A percentile compares a stretch with the other conserved stretches of the same genome.
Conservation (phyloP, 768 basidiomycete species). For the Fibroporia radiculosa region DNA sequence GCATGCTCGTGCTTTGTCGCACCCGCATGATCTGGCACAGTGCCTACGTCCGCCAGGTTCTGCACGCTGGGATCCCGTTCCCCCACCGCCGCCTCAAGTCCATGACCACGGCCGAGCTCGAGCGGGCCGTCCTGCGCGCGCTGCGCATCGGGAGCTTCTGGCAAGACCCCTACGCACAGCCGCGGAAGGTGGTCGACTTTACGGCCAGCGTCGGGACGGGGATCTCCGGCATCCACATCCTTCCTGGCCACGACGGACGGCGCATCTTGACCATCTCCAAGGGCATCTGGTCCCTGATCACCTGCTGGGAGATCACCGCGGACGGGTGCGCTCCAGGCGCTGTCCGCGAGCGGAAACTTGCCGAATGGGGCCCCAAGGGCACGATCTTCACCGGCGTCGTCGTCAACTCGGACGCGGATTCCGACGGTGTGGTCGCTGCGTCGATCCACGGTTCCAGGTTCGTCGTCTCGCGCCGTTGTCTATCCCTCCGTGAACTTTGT, state of each 20-base stretch:
- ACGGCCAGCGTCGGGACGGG: conserved; percentile 29
- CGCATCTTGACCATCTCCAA: conserved; percentile 49
- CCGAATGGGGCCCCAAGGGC: conserved; percentile 43
- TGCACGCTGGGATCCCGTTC: conserved; percentile 44
- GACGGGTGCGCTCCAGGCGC: conserved; percentile 10
- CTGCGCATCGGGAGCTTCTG: conserved; percentile 43
- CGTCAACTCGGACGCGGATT: conserved; percentile 38
- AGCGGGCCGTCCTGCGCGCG: conserved; percentile 35
- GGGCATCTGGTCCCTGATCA: conserved; percentile 52
- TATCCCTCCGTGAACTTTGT: background rate
- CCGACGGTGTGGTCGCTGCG: conserved; percentile 43
- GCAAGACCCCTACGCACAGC: conserved; percentile 21
- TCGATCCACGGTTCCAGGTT: conserved; percentile 26
- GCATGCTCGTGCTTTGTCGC: conserved; percentile 35
- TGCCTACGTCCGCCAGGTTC: conserved; percentile 36
- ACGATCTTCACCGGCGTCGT: conserved; percentile 45
- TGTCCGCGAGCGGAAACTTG: conserved; percentile 12
- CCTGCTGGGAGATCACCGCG: conserved; percentile 40
- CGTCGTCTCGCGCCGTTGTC: background rate
- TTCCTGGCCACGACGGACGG: conserved; percentile 35
- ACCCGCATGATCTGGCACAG: conserved; percentile 52
- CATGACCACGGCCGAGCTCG: conserved; percentile 36
- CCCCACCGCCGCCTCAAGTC: conserved; percentile 27
- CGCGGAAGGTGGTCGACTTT: conserved; percentile 7
- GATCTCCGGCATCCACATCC: conserved; percentile 46